These are phyloP conservation scores for Pyrenochaeta sp. DNA, from an alignment of 2,329 filamentous ascomycete genomes.

Conservation along the genomic window DNA sequence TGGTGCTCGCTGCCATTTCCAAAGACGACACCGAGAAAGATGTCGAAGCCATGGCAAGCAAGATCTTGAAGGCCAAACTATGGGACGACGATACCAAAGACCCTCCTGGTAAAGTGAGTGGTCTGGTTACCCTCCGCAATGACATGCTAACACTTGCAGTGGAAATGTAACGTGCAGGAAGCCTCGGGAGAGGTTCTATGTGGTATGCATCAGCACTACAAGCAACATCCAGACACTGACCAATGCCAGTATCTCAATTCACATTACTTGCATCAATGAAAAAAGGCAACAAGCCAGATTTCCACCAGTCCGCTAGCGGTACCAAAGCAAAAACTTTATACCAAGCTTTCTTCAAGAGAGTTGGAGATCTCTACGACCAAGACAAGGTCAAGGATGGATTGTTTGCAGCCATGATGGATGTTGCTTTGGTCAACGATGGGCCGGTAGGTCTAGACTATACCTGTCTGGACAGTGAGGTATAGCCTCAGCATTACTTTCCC, in stretches of 20 bases:
- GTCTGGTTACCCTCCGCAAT: conserved; percentile 1
- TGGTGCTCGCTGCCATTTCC: conserved; percentile 90
- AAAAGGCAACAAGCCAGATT: conserved; percentile 94
- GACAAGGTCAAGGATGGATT: conserved; percentile 92
- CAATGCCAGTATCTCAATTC: conserved; percentile 86
- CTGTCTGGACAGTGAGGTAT: conserved; percentile 65
- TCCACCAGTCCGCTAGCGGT: conserved; percentile 83
- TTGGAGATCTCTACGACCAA: conserved; percentile 73
- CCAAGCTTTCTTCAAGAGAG: conserved; percentile 79
- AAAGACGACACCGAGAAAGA: conserved; percentile 91
- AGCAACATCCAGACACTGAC: conserved; percentile 18
- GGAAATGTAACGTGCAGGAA: conserved; percentile 89
- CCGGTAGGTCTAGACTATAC: conserved; percentile 69
- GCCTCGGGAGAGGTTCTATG: conserved; percentile 93
- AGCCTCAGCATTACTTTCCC: conserved; percentile 33
- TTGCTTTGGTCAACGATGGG: conserved; percentile 87
- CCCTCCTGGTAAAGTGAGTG: conserved; percentile 62
- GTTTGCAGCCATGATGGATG: conserved; percentile 99
- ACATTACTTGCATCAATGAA: conserved; percentile 92
- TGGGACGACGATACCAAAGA: conserved; percentile 82
- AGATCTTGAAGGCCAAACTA: conserved; percentile 87
- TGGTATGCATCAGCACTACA: conserved; percentile 62
- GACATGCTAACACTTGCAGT: conserved; percentile 60
- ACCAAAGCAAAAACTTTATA: conserved; percentile 84
- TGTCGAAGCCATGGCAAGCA: conserved; percentile 80